Conservation (phyloP, 805 yeast species). For the Starmerella khaoyaiensis region DNA sequence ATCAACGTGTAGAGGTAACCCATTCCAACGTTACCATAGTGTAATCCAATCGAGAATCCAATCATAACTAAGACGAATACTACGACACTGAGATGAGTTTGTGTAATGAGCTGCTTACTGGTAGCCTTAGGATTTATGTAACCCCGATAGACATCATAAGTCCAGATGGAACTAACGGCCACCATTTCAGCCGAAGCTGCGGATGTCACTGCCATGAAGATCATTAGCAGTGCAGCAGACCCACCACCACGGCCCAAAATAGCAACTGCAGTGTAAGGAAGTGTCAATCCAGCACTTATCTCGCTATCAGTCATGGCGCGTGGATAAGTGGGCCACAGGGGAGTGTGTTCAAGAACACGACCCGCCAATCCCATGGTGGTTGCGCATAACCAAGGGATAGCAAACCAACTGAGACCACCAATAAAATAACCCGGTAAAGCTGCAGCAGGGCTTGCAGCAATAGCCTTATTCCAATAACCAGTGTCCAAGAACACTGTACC, state of each 20-base stretch:
- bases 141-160: slow-evolving; percentile 73
- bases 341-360: slow-evolving; percentile 53
- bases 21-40: slow-evolving; percentile 72
- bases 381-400: slow-evolving; percentile 71
- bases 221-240: slow-evolving; percentile 60
- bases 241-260: slow-evolving; percentile 82
- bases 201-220: slow-evolving; percentile 86
- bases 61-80: slow-evolving; percentile 54
- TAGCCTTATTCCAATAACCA: slow-evolving; percentile 82
- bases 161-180: slow-evolving; percentile 72
- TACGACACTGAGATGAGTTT: slow-evolving; percentile 57
- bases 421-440: slow-evolving; percentile 77
- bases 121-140: slow-evolving; percentile 68
- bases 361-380: slow-evolving; percentile 83
- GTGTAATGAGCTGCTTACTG: slow-evolving; percentile 56
- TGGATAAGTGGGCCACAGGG: slow-evolving; percentile 73
- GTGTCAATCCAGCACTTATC: slow-evolving; percentile 58
- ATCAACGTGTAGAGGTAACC: slow-evolving; percentile 77
- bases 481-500: slow-evolving; percentile 80
- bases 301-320: slow-evolving; percentile 49
- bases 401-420: slow-evolving; percentile 87
- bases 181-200: slow-evolving; percentile 87
- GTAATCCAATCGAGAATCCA: slow-evolving; percentile 69
- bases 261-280: slow-evolving; percentile 68
- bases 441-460: slow-evolving; percentile 71